Base-by-base conservation (phyloP, 352 stramenopile genomes). In the Globisporangium orthogonon region DNA sequence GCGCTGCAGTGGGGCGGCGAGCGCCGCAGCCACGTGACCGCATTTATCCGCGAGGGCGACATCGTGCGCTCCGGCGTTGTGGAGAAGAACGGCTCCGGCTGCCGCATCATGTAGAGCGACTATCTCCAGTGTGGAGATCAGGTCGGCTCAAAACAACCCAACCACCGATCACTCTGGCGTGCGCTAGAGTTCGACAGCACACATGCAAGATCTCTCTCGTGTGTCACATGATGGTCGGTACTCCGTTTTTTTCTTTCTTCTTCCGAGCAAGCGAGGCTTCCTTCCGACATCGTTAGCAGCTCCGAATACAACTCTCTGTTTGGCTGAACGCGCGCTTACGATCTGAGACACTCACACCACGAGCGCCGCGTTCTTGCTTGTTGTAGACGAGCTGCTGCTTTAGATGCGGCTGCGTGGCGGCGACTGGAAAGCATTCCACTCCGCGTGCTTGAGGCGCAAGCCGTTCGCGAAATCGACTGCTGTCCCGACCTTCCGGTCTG, bases 401-500 rank as follows among this genome's bases (percentile, higher is more conserved):
- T 33, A 39, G 31, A 33, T 18, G 30, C 30, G 13, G 50, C 49
- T 45, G 15, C 18, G 41, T 23, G 23, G 23, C 23, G 23, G 23
- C 23, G 23, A 23, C 17, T 76, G 62, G 31, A 91, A 91, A 10
- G 56, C 59, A 55, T 83, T 65, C 11, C 65, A 62, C 29, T 86
- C 71, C 45, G 70, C 61, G 47, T 82, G 79, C 56, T 91, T 87
- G 41, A 94, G 69, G 1, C 80, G 82, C 48, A 86, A 76, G 15
- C 82, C 80, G 54, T 94, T 94, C 60, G 81, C 85, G 52, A 94
- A 94, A 50, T 94, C 84, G 33, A 89, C 50, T 0, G 82, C 80
- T 0, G 52, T 48, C 31, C 78, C 78, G 39, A 91, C 55, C 46
- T 87, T 89, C 35, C 77, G 70, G 54, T 89, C 77, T 1, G 74